Evolutionary conservation across 345 rosid species (phyloP), one percentile per base, ranked within the genome.

Genomic region (Linum lewisii): DNA sequence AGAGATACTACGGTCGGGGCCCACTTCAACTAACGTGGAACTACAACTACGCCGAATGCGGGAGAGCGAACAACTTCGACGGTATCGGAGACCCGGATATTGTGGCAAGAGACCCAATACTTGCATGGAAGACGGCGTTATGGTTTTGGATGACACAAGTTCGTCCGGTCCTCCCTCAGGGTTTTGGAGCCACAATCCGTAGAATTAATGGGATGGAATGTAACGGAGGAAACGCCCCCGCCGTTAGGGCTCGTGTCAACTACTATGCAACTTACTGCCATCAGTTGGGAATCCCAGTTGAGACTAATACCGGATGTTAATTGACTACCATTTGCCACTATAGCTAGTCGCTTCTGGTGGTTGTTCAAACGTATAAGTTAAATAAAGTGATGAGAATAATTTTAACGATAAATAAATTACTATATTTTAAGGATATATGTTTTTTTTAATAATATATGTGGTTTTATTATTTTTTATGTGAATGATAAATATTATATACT

Each of bases 111-210:
- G 57, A 54, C 10, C 26, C 26, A 6, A 24, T 54, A 5, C 26
- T 54, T 9, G 24, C 57, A 13, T 54, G 24, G 26, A 54, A 54
- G 26, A 54, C 57, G 18, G 57, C 57, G 18, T 22, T 54, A 8
- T 54, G 57, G 57, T 54, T 54, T 10, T 54, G 57, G 57, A 54
- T 54, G 57, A 54, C 24, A 5, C 21, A 54, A 6, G 57, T 54
- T 1, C 57, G 57, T 11, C 57, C 57, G 4, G 57, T 54, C 1
- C 26, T 23, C 9, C 8, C 25, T 15, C 57, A 54, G 16, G 57
- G 57, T 1, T 54, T 54, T 16, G 57, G 57, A 13, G 57, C 57
- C 24, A 54, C 57, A 29, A 54, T 54, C 29, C 24, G 26, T 7
- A 24, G 16, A 5, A 54, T 54, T 22, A 54, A 54, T 16, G 57